A percentile compares a stretch with the other conserved stretches of the same genome.
Conservation (phyloP, 805 yeast genomes). For the Yamadazyma phyllophila region DNA sequence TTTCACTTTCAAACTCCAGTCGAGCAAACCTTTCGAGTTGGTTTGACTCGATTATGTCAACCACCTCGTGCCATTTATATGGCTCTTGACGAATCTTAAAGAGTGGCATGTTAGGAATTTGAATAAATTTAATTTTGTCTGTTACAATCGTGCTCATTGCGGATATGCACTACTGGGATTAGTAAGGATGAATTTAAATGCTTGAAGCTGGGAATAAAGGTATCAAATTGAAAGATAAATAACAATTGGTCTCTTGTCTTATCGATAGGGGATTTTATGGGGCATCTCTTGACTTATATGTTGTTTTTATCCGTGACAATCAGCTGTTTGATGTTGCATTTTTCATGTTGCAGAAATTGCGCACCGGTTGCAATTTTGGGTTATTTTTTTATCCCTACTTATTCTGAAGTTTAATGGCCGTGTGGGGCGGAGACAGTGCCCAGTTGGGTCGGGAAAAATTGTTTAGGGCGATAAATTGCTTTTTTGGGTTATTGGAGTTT, state of each 20-base stretch:
- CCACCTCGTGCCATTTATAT: constrained; percentile 47
- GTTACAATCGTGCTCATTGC: constrained; percentile 8
- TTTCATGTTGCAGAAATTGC: background rate
- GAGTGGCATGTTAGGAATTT: constrained; percentile 38
- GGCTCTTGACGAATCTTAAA: constrained; percentile 35
- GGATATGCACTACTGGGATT: background rate
- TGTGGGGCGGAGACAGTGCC: too few relatives aligned
- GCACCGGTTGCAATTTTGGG: background rate
- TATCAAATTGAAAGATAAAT: background rate
- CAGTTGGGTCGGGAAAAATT: too few relatives aligned
- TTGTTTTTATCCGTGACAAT: background rate
- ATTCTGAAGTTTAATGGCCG: too few relatives aligned
- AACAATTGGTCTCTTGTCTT: too few relatives aligned
- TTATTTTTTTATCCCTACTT: background rate
- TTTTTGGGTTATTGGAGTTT: background rate
- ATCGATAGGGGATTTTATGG: too few relatives aligned
- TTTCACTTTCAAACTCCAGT: constrained; percentile 39
- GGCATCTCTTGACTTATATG: background rate
- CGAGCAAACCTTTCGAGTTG: constrained; percentile 50
- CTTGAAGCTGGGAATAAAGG: background rate
- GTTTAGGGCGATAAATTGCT: background rate
- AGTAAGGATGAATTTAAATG: background rate
- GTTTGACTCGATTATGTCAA: constrained; percentile 37
- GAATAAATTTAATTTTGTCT: constrained; percentile 18
- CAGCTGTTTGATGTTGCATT: constrained; percentile 1